A percentile compares a stretch with the other conserved stretches of the same genome.
Evolutionary conservation across 768 basidiomycete genomes (phyloP).

Genomic region (Pisolithus sp.): DNA sequence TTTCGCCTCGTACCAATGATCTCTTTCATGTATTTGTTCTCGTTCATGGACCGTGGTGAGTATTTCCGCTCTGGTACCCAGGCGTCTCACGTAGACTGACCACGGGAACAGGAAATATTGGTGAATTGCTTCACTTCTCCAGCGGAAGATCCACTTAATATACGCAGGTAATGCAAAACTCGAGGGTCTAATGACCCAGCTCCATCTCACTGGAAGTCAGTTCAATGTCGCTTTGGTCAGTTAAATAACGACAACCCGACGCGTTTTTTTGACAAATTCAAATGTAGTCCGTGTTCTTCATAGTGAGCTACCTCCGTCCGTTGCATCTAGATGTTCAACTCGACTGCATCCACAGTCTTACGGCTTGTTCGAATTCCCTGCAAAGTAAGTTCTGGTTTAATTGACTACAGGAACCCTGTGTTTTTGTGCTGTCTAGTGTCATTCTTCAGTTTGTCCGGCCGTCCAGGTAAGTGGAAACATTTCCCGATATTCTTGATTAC

Average conservation of each 20-base stretch:
- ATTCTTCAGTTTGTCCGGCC: slow-evolving; percentile 58
- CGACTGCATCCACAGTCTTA: slow-evolving; percentile 14
- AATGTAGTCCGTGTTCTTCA: slow-evolving; percentile 62
- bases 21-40: slow-evolving; percentile 53
- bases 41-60: slow-evolving; percentile 58
- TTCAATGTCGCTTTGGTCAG: slow-evolving; percentile 64
- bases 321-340: background rate
- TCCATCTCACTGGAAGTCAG: slow-evolving; percentile 49
- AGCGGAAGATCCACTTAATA: background rate
- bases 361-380: slow-evolving; percentile 54
- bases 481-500: background rate
- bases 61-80: background rate
- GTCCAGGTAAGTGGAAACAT: slow-evolving; percentile 35
- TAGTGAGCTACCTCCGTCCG: slow-evolving; percentile 35
- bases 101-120: slow-evolving; percentile 45
- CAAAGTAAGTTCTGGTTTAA: slow-evolving; percentile 43
- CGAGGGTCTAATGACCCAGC: slow-evolving; percentile 52
- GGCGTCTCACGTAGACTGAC: background rate
- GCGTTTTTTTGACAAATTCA: background rate
- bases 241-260: background rate
- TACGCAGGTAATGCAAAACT: slow-evolving; percentile 54
- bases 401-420: background rate
- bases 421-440: background rate
- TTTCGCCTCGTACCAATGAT: slow-evolving; percentile 52
- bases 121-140: slow-evolving; percentile 21